phyloP scores from a whole-genome alignment of 345 rosid species.

The Aquilaria malaccensis region DNA sequence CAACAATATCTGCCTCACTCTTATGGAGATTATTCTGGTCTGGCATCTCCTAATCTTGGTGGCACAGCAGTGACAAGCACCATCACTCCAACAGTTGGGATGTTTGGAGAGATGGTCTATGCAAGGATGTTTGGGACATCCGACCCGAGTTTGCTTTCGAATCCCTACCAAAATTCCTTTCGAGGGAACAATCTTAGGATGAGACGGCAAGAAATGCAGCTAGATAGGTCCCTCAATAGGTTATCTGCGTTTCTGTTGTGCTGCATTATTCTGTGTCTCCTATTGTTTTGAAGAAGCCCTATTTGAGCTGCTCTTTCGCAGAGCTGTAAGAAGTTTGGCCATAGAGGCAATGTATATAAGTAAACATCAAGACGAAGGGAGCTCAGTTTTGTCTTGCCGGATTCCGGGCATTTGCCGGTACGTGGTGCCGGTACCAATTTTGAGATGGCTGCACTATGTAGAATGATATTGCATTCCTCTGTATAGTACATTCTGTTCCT shows the following conservation, averaged over 20 bases:
- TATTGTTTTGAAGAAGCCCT: constrained; percentile 43
- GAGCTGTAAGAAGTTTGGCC: not conserved
- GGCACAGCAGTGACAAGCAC: constrained; percentile 34
- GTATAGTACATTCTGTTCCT: too few species aligned
- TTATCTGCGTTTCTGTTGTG: constrained; percentile 66
- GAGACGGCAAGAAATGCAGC: constrained; percentile 69
- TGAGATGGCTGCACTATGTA: too few species aligned
- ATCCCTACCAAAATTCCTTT: constrained; percentile 36
- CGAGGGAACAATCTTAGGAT: constrained; percentile 43
- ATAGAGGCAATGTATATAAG: too few species aligned
- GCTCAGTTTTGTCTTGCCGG: too few species aligned
- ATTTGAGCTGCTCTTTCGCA: too few species aligned
- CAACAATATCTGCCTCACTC: constrained; percentile 24
- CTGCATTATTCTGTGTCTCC: constrained; percentile 68
- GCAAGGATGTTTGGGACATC: constrained; percentile 48
- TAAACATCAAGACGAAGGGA: too few species aligned
- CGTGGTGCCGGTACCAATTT: too few species aligned
- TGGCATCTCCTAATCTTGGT: constrained; percentile 33
- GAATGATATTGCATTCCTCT: too few species aligned
- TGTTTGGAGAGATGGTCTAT: constrained; percentile 56
- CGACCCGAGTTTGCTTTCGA: constrained; percentile 34
- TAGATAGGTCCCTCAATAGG: constrained; percentile 65
- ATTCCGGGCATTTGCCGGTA: too few species aligned
- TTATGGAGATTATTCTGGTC: constrained; percentile 26
- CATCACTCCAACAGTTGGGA: constrained; percentile 42